A percentile compares a stretch with the other conserved stretches of the same genome.
These are phyloP conservation scores for Leishmania tropica DNA, from an alignment of 208 protist genomes.

Conservation along the genomic window DNA sequence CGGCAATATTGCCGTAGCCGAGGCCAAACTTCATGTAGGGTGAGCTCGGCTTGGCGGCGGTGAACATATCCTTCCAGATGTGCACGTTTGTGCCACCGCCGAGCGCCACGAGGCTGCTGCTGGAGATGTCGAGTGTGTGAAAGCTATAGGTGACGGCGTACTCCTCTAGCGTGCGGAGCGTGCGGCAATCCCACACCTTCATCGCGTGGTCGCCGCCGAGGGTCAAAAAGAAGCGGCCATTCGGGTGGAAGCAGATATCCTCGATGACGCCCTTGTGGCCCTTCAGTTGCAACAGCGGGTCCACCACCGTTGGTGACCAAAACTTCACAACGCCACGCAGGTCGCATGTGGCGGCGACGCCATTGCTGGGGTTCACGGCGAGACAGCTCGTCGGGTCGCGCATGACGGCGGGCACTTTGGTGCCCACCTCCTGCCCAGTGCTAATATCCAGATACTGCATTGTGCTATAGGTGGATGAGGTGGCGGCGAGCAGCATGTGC, in stretches of 20 bases:
- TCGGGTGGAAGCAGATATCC: constrained; percentile 84
- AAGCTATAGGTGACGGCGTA: constrained; percentile 86
- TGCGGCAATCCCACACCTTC: constrained; percentile 98
- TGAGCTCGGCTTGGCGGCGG: constrained; percentile 62
- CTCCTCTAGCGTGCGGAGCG: constrained; percentile 89
- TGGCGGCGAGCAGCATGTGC: constrained; percentile 96
- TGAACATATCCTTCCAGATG: constrained; percentile 90
- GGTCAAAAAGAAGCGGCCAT: constrained; percentile 96
- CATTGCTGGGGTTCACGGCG: constrained; percentile 94
- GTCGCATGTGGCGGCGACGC: constrained; percentile 93
- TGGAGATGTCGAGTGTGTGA: constrained; percentile 84
- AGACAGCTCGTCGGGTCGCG: constrained; percentile 86
- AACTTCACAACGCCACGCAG: constrained; percentile 94
- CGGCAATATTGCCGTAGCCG: constrained; percentile 87
- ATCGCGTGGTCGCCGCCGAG: constrained; percentile 96
- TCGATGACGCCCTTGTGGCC: constrained; percentile 92
- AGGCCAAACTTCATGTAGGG: constrained; percentile 89
- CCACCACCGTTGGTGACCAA: constrained; percentile 96
- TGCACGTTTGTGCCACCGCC: constrained; percentile 81
- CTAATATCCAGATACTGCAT: constrained; percentile 97
- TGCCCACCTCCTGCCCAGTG: constrained; percentile 90
- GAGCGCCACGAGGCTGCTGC: constrained; percentile 86
- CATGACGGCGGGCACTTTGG: constrained; percentile 81
- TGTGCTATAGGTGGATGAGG: constrained; percentile 80
- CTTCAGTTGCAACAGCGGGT: constrained; percentile 96